Evolutionary conservation across 805 yeast species (phyloP), one percentile per base, ranked within the genome.

Genomic region (Ogataea ganodermae): DNA sequence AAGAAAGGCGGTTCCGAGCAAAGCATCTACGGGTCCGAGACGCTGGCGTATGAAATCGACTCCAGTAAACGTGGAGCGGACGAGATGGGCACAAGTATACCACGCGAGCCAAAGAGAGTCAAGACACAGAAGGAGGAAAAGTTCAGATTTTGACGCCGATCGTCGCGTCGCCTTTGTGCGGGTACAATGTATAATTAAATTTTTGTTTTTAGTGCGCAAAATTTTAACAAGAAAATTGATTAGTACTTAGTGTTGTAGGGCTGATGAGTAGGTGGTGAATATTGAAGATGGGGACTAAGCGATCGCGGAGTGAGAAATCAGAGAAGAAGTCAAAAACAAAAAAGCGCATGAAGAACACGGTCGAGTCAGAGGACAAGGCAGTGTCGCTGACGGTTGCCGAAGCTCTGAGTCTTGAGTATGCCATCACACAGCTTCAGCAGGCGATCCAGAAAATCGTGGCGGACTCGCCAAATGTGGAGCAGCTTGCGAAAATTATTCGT

Each of bases 381-480:
- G 30, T 42, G 17, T 18, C 45, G 16, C 35, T 57, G 13, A 44
- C 47, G 8, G 38, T 57, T 14, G 54, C 65, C 0, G 67, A 63
- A 23, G 59, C 66, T 2, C 50, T 66, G 9, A 50, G 55, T 13
- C 44, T 79, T 12, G 87, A 83, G 50, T 81, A 80, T 59, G 76
- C 84, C 0, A 74, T 80, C 3, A 62, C 74, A 1, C 74, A 72
- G 37, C 59, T 84, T 3, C 81, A 83, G 46, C 79, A 76, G 36
- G 70, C 80, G 20, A 68, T 83, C 6, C 69, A 70, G 42, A 67
- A 72, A 10, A 72, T 86, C 16, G 48, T 84, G 2, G 69, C 74
- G 4, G 75, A 76, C n/a, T 75, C 89, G 1, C 89, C 89, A 3
- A 75, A 76, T 43, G 55, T 70, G 10, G 65, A 71, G 12, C 67